These are phyloP conservation scores for Kalmusia sp. DNA, from an alignment of 2,329 filamentous ascomycete genomes.

Conservation along the genomic window DNA sequence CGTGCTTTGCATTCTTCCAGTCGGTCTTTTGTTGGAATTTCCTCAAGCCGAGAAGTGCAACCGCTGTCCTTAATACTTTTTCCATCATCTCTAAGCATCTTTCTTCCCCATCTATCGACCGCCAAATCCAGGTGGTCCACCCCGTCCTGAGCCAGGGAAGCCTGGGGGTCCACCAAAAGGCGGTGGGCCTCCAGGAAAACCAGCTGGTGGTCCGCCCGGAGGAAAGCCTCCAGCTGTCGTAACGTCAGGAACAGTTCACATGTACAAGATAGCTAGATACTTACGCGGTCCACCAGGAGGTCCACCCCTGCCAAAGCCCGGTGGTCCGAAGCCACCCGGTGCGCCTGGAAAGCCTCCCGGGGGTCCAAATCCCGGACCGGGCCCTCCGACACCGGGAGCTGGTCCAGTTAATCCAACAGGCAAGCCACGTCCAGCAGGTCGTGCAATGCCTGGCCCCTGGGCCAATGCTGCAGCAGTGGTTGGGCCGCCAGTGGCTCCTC, in stretches of 20 bases:
- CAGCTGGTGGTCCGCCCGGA: constrained; percentile 60
- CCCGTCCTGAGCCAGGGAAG: constrained; percentile 27
- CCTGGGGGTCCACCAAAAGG: constrained; percentile 24
- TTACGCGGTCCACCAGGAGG: constrained; percentile 49
- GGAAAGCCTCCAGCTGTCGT: constrained; percentile 44
- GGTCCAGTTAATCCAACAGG: constrained; percentile 87
- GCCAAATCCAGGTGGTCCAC: constrained; percentile 37
- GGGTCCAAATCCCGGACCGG: constrained; percentile 68
- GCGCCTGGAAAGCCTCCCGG: constrained; percentile 60
- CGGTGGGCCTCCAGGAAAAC: constrained; percentile 26
- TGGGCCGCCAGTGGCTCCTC: constrained; percentile 72
- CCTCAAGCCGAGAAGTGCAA: not conserved
- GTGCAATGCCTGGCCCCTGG: constrained; percentile 86
- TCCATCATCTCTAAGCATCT: not conserved
- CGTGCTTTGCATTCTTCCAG: not conserved
- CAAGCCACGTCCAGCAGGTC: constrained; percentile 85
- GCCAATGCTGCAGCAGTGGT: constrained; percentile 68
- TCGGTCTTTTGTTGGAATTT: not conserved
- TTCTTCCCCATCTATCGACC: constrained; percentile 24
- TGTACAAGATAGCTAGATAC: constrained; percentile 12
- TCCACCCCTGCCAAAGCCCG: constrained; percentile 44
- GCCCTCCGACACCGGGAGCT: constrained; percentile 84
- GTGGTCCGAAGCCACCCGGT: constrained; percentile 46
- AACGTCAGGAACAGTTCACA: constrained; percentile 28
- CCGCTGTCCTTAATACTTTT: not conserved